A percentile compares a stretch with the other conserved stretches of the same genome.
Conservation (phyloP, 192 early-diverging fungal species). For the Linnemannia elongata region DNA sequence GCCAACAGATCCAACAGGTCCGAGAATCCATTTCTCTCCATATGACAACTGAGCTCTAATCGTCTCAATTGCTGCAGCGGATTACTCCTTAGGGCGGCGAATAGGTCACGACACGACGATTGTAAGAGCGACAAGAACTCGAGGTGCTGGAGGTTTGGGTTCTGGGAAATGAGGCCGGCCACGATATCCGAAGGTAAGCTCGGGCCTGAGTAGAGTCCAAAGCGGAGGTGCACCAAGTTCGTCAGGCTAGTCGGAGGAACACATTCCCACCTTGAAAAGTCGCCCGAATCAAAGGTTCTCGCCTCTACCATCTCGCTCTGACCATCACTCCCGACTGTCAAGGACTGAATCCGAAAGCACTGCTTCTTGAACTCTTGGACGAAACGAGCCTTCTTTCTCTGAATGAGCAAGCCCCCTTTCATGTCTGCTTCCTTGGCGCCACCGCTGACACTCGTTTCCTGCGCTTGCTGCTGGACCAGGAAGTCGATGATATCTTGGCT, state of each 20-base stretch:
- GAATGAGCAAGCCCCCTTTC: background rate
- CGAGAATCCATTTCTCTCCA: background rate
- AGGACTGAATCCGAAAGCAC: background rate
- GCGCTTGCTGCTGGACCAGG: background rate
- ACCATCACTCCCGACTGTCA: background rate
- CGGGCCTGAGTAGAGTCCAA: background rate
- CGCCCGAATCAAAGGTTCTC: background rate
- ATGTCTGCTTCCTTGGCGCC: background rate
- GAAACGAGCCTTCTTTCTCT: background rate
- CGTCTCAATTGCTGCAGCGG: background rate
- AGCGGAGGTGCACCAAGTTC: background rate
- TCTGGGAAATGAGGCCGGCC: background rate
- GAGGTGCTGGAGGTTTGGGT: conserved; percentile 1
- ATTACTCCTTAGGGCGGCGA: background rate
- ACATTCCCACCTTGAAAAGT: background rate
- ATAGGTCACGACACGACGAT: background rate
- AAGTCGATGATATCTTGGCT: background rate
- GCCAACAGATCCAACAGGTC: background rate
- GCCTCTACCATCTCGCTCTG: background rate
- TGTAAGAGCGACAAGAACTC: background rate
- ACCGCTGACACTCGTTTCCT: background rate
- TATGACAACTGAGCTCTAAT: background rate
- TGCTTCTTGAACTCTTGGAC: background rate
- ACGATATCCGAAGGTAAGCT: background rate
- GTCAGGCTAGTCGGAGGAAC: background rate